A percentile compares a stretch with the other conserved stretches of the same genome.
phyloP scores from a whole-genome alignment of 2,329 filamentous ascomycete species.

The Xylariaceae sp. region DNA sequence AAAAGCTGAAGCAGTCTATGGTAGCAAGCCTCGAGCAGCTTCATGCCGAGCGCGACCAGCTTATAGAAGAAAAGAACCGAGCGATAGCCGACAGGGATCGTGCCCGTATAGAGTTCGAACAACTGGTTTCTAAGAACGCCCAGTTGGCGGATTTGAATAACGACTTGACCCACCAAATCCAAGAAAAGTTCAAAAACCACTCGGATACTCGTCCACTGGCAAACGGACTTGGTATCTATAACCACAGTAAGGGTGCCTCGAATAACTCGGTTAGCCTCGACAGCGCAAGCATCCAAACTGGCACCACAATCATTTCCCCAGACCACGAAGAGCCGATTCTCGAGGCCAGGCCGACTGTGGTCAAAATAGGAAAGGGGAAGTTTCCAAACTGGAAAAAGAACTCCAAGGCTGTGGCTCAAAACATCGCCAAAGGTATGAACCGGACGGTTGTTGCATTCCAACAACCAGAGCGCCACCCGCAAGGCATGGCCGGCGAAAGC shows the following conservation, averaged over 20 bases:
- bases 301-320: constrained; percentile 63
- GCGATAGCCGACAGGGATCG: constrained; percentile 88
- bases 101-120: constrained; percentile 93
- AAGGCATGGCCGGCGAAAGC: constrained; percentile 63
- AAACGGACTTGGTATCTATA: constrained; percentile 64
- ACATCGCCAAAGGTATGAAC: constrained; percentile 92
- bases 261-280: constrained; percentile 60
- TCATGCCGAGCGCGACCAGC: constrained; percentile 75
- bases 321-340: constrained; percentile 71
- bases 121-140: constrained; percentile 90
- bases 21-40: constrained; percentile 63
- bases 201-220: constrained; percentile 61
- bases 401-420: constrained; percentile 90
- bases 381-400: constrained; percentile 99
- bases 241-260: constrained; percentile 56
- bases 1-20: constrained; percentile 66
- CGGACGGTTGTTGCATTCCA: constrained; percentile 81
- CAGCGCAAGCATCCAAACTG: constrained; percentile 59
- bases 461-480: constrained; percentile 58
- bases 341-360: constrained; percentile 84
- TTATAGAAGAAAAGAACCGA: constrained; percentile 84
- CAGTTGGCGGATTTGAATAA: constrained; percentile 96
- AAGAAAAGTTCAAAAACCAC: constrained; percentile 82
- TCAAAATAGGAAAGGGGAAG: constrained; percentile 93
- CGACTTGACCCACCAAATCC: constrained; percentile 90